A percentile compares a stretch with the other conserved stretches of the same genome.
Evolutionary conservation across 2,329 filamentous ascomycete species (phyloP).

Genomic region (Trichophyton equinum): DNA sequence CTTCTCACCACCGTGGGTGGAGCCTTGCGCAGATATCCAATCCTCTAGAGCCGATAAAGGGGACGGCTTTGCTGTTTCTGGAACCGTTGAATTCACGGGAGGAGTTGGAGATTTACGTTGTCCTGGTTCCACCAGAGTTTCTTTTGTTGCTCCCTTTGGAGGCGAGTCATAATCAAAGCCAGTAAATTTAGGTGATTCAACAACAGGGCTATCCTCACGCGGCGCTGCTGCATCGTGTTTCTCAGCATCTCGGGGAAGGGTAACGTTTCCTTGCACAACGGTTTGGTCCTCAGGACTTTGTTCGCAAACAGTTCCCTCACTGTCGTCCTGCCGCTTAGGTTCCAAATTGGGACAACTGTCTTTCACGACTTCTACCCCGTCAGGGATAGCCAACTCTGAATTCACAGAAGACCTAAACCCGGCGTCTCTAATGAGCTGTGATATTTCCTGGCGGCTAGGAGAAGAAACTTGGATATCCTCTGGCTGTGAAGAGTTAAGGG

Average conservation of each 20-base stretch:
- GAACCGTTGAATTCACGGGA: not conserved
- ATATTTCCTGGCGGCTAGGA: conserved; percentile 31
- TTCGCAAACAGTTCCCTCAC: not conserved
- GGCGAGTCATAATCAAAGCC: not conserved
- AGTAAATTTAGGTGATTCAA: not conserved
- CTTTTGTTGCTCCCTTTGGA: not conserved
- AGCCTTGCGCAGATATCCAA: conserved; percentile 12
- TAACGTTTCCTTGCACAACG: not conserved
- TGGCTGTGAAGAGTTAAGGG: conserved; percentile 8
- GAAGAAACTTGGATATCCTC: conserved; percentile 19
- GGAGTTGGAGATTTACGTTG: not conserved
- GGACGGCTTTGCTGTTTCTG: conserved; percentile 9
- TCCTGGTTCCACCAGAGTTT: not conserved
- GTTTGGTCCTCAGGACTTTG: not conserved
- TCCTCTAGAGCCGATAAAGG: conserved; percentile 3
- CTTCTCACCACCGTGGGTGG: conserved; percentile 8
- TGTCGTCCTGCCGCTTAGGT: not conserved
- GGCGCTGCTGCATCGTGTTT: not conserved
- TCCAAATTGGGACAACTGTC: not conserved
- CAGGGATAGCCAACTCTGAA: conserved; percentile 22
- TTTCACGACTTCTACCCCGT: not conserved
- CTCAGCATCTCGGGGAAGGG: not conserved
- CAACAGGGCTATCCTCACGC: not conserved
- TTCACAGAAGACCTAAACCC: conserved; percentile 38
- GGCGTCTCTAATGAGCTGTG: conserved; percentile 36